Evolutionary conservation across 495 filamentous ascomycete genomes (phyloP).

Genomic region (Delitschia confertaspora): DNA sequence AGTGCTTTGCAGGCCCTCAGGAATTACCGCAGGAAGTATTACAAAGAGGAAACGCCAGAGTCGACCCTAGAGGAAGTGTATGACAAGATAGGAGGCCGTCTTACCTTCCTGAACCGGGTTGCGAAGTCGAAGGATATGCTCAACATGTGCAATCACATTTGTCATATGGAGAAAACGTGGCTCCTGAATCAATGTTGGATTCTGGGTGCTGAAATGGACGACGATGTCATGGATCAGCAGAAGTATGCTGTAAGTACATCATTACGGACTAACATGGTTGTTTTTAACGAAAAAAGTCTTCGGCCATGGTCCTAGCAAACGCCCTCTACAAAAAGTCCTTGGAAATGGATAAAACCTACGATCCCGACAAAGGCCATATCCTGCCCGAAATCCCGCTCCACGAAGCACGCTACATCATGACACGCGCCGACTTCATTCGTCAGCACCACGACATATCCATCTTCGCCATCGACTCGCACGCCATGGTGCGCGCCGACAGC

Average conservation of each 20-base stretch:
- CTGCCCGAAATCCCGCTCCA: slow-evolving; percentile 78
- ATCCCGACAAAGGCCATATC: slow-evolving; percentile 58
- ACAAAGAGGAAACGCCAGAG: slow-evolving; percentile 45
- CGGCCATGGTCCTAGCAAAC: slow-evolving; percentile 87
- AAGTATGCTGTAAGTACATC: slow-evolving; percentile 69
- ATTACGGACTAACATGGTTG: not conserved
- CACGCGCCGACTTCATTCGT: slow-evolving; percentile 87
- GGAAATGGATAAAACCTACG: slow-evolving; percentile 54
- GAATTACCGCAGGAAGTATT: slow-evolving; percentile 66
- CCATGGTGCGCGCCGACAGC: slow-evolving; percentile 71
- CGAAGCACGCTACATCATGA: slow-evolving; percentile 85
- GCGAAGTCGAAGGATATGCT: slow-evolving; percentile 74
- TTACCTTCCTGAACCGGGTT: slow-evolving; percentile 77
- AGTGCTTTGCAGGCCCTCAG: slow-evolving; percentile 66
- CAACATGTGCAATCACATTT: slow-evolving; percentile 67
- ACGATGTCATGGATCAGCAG: slow-evolving; percentile 98
- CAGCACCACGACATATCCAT: slow-evolving; percentile 87
- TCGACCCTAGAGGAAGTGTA: slow-evolving; percentile 68
- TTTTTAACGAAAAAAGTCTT: slow-evolving; percentile 44
- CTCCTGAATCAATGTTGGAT: slow-evolving; percentile 92
- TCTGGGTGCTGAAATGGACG: slow-evolving; percentile 86
- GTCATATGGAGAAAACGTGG: slow-evolving; percentile 79
- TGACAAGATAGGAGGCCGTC: slow-evolving; percentile 70
- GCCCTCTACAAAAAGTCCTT: slow-evolving; percentile 74
- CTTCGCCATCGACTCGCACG: slow-evolving; percentile 84